Conservation (phyloP, 108 stramenopile genomes). For the Craspedostauros australis region DNA sequence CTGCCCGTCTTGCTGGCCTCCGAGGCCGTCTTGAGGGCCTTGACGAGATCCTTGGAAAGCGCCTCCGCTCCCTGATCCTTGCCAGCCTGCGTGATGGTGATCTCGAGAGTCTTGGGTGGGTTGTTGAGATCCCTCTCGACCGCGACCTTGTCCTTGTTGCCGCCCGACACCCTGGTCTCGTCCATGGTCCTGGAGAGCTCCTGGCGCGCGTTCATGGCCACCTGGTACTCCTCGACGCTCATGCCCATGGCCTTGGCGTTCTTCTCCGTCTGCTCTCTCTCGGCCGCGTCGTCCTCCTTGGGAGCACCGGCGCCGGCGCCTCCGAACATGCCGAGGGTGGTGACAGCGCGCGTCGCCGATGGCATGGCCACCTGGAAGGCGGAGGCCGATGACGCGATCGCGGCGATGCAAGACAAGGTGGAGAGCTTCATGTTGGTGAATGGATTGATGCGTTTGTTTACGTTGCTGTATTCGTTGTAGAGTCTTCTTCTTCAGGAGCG, state of each 20-base stretch:
- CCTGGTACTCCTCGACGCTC: conserved; percentile 74
- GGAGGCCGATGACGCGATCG: conserved; percentile 4
- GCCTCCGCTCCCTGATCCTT: conserved; percentile 61
- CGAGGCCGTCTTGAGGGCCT: conserved; percentile 42
- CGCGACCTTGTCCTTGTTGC: conserved; percentile 42
- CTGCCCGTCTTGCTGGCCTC: conserved; percentile 50
- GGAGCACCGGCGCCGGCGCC: conserved; percentile 56
- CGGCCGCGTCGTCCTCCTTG: conserved; percentile 61
- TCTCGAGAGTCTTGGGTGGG: conserved; percentile 62
- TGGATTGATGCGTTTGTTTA: background rate
- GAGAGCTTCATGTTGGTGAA: conserved; percentile 19
- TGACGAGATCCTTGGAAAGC: conserved; percentile 48
- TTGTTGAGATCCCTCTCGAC: conserved; percentile 70
- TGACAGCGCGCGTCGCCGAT: background rate
- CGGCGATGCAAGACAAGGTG: background rate
- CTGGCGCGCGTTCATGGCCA: conserved; percentile 62
- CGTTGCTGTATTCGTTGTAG: too few species aligned
- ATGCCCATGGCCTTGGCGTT: conserved; percentile 80
- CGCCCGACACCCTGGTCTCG: conserved; percentile 41
- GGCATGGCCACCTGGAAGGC: conserved; percentile 4
- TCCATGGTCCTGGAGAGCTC: conserved; percentile 45
- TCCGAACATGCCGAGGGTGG: conserved; percentile 55
- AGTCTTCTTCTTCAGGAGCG: too few species aligned
- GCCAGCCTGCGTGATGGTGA: conserved; percentile 66
- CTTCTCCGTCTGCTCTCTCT: conserved; percentile 53